phyloP scores from a whole-genome alignment of 352 stramenopile species.

The Phytopythium chamaehyphon region DNA sequence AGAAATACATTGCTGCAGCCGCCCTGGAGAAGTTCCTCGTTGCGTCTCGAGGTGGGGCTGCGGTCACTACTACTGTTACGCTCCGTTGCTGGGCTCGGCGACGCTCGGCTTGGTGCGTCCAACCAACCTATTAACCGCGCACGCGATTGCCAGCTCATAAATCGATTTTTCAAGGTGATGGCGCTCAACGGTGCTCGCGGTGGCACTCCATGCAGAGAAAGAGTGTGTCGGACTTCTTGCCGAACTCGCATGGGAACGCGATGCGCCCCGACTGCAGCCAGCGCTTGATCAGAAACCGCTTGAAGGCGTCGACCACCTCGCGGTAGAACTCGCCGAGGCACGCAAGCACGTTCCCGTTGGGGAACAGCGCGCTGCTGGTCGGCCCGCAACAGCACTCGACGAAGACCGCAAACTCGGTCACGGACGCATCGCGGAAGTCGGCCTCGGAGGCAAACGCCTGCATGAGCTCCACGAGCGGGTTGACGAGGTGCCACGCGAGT shows the following conservation, averaged over 20 bases:
- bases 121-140: too few species aligned
- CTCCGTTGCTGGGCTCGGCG: too few species aligned
- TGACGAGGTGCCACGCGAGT: slow-evolving; percentile 65
- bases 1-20: too few species aligned
- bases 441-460: slow-evolving; percentile 66
- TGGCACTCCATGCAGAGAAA: slow-evolving; percentile 86
- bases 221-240: slow-evolving; percentile 68
- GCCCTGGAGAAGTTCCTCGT: too few species aligned
- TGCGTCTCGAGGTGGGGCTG: too few species aligned
- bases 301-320: slow-evolving; percentile 55
- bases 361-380: slow-evolving; percentile 7
- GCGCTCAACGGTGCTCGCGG: slow-evolving; percentile 57
- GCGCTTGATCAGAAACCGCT: slow-evolving; percentile 54
- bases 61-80: too few species aligned
- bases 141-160: too few species aligned
- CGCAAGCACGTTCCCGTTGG: slow-evolving; percentile 48
- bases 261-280: slow-evolving; percentile 56
- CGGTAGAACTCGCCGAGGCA: slow-evolving; percentile 64
- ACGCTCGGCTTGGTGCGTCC: too few species aligned
- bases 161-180: too few species aligned
- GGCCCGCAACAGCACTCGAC: slow-evolving; percentile 25
- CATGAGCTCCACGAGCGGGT: slow-evolving; percentile 55
- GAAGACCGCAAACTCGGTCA: slow-evolving; percentile 58
- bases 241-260: slow-evolving; percentile 72
- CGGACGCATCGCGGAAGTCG: slow-evolving; percentile 66